These are phyloP conservation scores for Neurospora sp. DNA, from an alignment of 495 filamentous ascomycete genomes.

Conservation along the genomic window DNA sequence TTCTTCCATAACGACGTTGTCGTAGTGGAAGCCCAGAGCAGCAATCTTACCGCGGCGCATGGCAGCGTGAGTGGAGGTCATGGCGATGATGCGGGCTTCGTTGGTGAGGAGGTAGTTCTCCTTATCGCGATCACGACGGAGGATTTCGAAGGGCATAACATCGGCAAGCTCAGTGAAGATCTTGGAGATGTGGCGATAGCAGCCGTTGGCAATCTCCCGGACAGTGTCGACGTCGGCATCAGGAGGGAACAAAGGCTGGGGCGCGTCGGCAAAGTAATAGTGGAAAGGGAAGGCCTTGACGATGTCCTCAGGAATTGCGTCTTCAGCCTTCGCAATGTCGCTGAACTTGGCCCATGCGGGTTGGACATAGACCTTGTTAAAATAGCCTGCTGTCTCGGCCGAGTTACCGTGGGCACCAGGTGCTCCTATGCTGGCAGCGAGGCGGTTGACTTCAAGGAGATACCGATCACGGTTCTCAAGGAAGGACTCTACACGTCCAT, in stretches of 20 bases:
- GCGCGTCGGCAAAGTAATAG: slow-evolving; percentile 76
- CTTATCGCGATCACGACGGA: slow-evolving; percentile 77
- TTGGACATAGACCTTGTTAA: slow-evolving; percentile 81
- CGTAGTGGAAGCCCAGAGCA: slow-evolving; percentile 85
- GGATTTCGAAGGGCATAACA: slow-evolving; percentile 88
- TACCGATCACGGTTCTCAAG: slow-evolving; percentile 75
- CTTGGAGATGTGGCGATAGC: slow-evolving; percentile 81
- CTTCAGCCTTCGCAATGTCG: slow-evolving; percentile 43
- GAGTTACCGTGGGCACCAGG: slow-evolving; percentile 87
- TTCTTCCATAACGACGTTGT: slow-evolving; percentile 98
- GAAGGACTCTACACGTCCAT: slow-evolving; percentile 91
- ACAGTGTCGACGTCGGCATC: slow-evolving; percentile 52
- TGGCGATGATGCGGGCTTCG: slow-evolving; percentile 91
- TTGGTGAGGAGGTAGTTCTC: slow-evolving; percentile 92
- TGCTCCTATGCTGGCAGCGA: slow-evolving; percentile 74
- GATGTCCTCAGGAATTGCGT: slow-evolving; percentile 47
- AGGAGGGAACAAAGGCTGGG: slow-evolving; percentile 70
- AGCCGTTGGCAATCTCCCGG: slow-evolving; percentile 72
- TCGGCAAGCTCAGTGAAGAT: slow-evolving; percentile 91
- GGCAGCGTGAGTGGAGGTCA: slow-evolving; percentile 98
- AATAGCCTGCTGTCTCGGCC: slow-evolving; percentile 94
- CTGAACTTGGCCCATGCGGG: slow-evolving; percentile 84
- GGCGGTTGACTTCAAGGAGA: slow-evolving; percentile 73
- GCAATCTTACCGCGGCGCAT: slow-evolving; percentile 92
- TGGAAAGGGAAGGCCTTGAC: slow-evolving; percentile 82